A percentile compares a stretch with the other conserved stretches of the same genome.
Conservation (phyloP, 192 early-diverging fungal species). For the Coemansia sp. region DNA sequence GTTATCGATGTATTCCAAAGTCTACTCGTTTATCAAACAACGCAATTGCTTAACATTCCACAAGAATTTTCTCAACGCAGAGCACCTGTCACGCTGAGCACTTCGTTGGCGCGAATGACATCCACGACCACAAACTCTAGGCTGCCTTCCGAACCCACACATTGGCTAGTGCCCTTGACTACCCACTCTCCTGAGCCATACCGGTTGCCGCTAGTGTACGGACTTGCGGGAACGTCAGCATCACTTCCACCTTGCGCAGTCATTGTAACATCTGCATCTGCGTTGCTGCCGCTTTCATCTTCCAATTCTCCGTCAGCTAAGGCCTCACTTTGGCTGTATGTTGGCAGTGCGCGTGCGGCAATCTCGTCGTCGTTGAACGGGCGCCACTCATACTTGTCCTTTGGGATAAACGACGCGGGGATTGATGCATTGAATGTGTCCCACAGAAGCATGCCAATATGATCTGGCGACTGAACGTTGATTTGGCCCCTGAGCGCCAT, state of each 20-base stretch:
- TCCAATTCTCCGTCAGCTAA: slow-evolving; percentile 6
- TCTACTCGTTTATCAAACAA: neutral
- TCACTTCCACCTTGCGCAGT: slow-evolving; percentile 23
- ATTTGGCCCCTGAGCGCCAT: slow-evolving; percentile 57
- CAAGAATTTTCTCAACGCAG: slow-evolving; percentile 39
- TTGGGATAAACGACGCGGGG: slow-evolving; percentile 76
- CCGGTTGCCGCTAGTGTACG: slow-evolving; percentile 29
- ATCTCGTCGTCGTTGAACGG: slow-evolving; percentile 56
- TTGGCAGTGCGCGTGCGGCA: slow-evolving; percentile 28
- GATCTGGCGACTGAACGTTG: slow-evolving; percentile 91
- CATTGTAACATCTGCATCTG: slow-evolving; percentile 24
- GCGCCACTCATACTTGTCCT: slow-evolving; percentile 73
- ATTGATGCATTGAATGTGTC: slow-evolving; percentile 97
- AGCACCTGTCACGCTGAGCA: slow-evolving; percentile 81
- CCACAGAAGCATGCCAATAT: slow-evolving; percentile 91
- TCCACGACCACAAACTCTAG: slow-evolving; percentile 77
- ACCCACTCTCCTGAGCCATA: slow-evolving; percentile 71
- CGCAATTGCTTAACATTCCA: neutral
- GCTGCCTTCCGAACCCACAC: slow-evolving; percentile 66
- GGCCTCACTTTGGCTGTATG: neutral
- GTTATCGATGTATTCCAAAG: slow-evolving; percentile 3
- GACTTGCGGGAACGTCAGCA: slow-evolving; percentile 3
- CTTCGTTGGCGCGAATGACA: slow-evolving; percentile 78
- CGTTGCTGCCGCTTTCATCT: slow-evolving; percentile 35
- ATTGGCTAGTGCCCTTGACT: slow-evolving; percentile 63